A percentile compares a stretch with the other conserved stretches of the same genome.
Conservation (phyloP, 2,329 filamentous ascomycete species). For the Neopestalotiopsis sp. region DNA sequence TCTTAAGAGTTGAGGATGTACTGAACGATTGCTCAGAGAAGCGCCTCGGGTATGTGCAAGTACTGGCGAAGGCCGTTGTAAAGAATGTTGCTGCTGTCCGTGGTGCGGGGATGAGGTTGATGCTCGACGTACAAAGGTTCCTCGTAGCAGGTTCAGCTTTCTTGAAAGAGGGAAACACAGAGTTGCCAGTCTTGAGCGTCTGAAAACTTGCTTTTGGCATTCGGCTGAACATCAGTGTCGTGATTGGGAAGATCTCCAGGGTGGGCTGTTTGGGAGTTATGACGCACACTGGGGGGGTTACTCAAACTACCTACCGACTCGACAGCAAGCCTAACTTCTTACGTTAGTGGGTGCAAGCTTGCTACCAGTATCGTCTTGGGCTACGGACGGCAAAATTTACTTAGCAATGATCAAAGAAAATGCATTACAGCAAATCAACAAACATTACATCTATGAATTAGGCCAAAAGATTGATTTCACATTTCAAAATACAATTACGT, state of each 20-base stretch:
- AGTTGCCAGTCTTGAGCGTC: not conserved
- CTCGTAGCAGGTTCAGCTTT: not conserved
- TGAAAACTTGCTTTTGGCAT: conserved; percentile 2
- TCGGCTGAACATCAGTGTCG: not conserved
- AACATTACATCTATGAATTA: no score
- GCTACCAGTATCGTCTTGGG: not conserved
- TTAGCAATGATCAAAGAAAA: not conserved
- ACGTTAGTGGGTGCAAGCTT: not conserved
- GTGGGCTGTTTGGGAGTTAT: conserved; percentile 2
- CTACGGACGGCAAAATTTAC: not conserved
- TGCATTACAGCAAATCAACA: not conserved
- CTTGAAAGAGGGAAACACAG: not conserved
- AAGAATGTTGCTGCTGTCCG: not conserved
- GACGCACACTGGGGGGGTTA: not conserved
- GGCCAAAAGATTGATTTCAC: not conserved
- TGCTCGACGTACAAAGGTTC: not conserved
- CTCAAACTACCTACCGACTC: no score
- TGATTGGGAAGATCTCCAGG: not conserved
- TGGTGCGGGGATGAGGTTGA: not conserved
- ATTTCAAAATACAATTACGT: not conserved
- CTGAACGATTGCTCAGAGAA: conserved; percentile 21
- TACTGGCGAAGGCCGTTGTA: not conserved
- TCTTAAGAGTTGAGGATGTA: conserved; percentile 41
- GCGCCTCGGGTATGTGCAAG: not conserved
- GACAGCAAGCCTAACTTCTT: not conserved